Base-by-base conservation (phyloP, 1,284 basidiomycete genomes). In the Boletus holoroseus region DNA sequence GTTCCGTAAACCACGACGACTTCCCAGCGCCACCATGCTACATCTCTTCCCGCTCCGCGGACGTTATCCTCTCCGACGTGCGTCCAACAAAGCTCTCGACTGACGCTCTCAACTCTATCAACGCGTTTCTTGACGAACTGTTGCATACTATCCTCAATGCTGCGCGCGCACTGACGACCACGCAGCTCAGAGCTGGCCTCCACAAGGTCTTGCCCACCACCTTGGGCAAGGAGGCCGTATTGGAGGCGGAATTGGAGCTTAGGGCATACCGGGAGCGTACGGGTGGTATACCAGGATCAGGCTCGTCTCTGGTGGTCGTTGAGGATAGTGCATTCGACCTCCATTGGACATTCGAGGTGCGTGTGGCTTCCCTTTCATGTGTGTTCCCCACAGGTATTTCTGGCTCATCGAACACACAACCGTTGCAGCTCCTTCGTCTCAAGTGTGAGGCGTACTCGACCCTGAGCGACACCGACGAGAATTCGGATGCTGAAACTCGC, bases 181-280 rank as follows among this genome's bases (percentile, higher is more conserved):
- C 84, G 50, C 82, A 82, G 57, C 75, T 96, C 55, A 85, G 91
- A 57, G 74, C 76, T 1, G 86, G 83, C 44, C 70, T 94, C 26
- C 76, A 86, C 47, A 82, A 77, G 59, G 75, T 91, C 26, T 75
- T 94, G 30, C 85, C 88, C 16, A 87, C 87, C 4, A 74, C 79
- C 42, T 75, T 94, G 34, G 92, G 91, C 28, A 91, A 94, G 69
- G 88, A 92, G 63, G 91, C 91, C 5, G 73, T 94, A n/a, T 73
- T 91, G 38, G 93, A 95, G 71, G 93, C 93, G 0, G 93, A 96
- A 65, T 75, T 96, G 43, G 93, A 95, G 71, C 70, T 94, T 43
- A 79, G 88, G 61, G 86, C 86, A 8, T 94, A 92, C 73, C 84
- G 82, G 80, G 86, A 91, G 61, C 79, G 82, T 55, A 88, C 76